Conservation (phyloP, 83 land plant species). For the Thuja plicata region DNA sequence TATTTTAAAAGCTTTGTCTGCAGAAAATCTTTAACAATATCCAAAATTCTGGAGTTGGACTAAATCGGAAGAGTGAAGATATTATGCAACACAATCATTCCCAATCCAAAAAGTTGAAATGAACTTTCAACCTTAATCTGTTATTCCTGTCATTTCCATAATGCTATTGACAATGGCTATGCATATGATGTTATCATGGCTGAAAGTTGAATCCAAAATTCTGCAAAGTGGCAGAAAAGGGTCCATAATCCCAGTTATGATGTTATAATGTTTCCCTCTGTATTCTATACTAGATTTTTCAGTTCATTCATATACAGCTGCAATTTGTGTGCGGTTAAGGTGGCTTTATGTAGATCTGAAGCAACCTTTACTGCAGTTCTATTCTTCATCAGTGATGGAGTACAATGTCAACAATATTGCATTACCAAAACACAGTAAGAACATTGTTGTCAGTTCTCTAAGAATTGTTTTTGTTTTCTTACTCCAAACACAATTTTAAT, state of each 20-base stretch:
- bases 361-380: no score
- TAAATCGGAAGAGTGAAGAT: neutral
- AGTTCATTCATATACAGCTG: no score
- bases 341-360: no score
- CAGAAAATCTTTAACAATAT: neutral
- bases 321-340: no score
- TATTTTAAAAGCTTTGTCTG: neutral
- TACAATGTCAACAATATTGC: no score
- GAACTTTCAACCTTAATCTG: neutral
- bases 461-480: neutral
- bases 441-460: neutral
- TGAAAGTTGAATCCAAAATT: neutral
- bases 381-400: no score
- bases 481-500: neutral
- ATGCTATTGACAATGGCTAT: neutral
- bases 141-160: neutral
- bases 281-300: no score
- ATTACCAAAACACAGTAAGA: no score
- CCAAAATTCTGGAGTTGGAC: neutral
- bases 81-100: neutral
- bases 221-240: no score
- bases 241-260: no score
- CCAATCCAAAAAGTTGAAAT: neutral
- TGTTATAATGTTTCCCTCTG: no score
- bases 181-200: neutral